Percentiles rank a stretch among this genome's conserved stretches.
Conservation (phyloP, 1,139 yeast species). For the Protomyces lactucae-debilis region DNA sequence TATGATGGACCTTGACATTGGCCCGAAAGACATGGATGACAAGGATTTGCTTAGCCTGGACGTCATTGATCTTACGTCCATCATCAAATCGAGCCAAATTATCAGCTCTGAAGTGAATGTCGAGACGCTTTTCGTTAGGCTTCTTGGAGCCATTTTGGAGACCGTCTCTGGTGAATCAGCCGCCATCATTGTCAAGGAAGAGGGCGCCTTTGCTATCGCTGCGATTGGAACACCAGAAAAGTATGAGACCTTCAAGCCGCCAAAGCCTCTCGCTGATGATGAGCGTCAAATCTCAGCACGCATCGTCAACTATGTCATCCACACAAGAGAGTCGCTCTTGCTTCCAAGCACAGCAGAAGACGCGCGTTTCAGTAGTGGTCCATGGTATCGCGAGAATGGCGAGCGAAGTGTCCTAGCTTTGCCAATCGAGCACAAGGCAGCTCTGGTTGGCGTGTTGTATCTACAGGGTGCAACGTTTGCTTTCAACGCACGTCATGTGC, state of each 20-base stretch:
- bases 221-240: constrained; percentile 30
- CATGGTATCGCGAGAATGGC: constrained; percentile 28
- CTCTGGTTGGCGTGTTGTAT: constrained; percentile 31
- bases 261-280: constrained; percentile 25
- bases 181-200: constrained; percentile 31
- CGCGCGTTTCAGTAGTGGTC: constrained; percentile 27
- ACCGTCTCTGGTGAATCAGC: constrained; percentile 31
- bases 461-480: constrained; percentile 32
- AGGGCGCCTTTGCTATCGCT: constrained; percentile 28
- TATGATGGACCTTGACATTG: not conserved
- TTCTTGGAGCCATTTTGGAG: constrained; percentile 31
- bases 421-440: constrained; percentile 31
- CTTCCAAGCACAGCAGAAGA: constrained; percentile 28
- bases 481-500: constrained; percentile 31
- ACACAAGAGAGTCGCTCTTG: constrained; percentile 29
- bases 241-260: constrained; percentile 18
- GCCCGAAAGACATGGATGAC: not conserved
- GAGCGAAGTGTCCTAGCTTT: constrained; percentile 30
- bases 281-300: constrained; percentile 24
- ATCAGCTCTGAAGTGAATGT: constrained; percentile 32
- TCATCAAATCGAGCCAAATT: constrained; percentile 32
- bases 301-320: constrained; percentile 29
- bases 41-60: constrained; percentile 28
- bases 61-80: constrained; percentile 32
- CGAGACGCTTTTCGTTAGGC: constrained; percentile 29